Evolutionary conservation across 106 monocot species (phyloP).

Genomic region (Dendrobium officinale): DNA sequence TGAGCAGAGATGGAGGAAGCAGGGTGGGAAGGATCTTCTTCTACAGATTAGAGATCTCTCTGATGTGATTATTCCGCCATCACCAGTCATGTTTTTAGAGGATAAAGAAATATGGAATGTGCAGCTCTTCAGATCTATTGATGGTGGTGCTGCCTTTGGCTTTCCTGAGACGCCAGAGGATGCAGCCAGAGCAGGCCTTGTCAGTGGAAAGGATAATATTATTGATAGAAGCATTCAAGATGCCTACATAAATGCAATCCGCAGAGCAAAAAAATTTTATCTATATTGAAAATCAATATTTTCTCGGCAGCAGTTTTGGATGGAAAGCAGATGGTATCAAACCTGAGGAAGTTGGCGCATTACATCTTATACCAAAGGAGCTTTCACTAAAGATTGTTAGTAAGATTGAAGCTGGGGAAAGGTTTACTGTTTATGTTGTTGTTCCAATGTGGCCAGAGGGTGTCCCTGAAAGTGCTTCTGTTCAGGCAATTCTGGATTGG

Average conservation of each 20-base stretch:
- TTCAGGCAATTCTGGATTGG: conserved; percentile 52
- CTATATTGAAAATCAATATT: conserved; percentile 35
- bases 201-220: conserved; percentile 21
- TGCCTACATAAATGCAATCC: conserved; percentile 34
- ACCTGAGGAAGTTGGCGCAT: conserved; percentile 23
- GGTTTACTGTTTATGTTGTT: conserved; percentile 44
- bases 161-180: conserved; percentile 25
- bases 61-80: conserved; percentile 25
- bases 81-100: conserved; percentile 16
- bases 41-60: conserved; percentile 20
- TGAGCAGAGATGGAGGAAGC: conserved; percentile 32
- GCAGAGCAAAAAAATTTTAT: conserved; percentile 36
- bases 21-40: conserved; percentile 23
- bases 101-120: conserved; percentile 26
- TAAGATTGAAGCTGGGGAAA: conserved; percentile 45
- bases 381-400: conserved; percentile 42
- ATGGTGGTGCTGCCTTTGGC: conserved; percentile 21
- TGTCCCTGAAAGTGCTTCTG: conserved; percentile 34
- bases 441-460: conserved; percentile 53
- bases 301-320: conserved; percentile 21
- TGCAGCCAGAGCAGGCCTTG: conserved; percentile 19
- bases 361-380: conserved; percentile 43
- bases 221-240: conserved; percentile 40
- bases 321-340: conserved; percentile 30
- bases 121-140: conserved; percentile 31